Evolutionary conservation across 768 basidiomycete genomes (phyloP), one percentile per base, ranked within the genome.

Genomic region (Kwoniella botswanensis): DNA sequence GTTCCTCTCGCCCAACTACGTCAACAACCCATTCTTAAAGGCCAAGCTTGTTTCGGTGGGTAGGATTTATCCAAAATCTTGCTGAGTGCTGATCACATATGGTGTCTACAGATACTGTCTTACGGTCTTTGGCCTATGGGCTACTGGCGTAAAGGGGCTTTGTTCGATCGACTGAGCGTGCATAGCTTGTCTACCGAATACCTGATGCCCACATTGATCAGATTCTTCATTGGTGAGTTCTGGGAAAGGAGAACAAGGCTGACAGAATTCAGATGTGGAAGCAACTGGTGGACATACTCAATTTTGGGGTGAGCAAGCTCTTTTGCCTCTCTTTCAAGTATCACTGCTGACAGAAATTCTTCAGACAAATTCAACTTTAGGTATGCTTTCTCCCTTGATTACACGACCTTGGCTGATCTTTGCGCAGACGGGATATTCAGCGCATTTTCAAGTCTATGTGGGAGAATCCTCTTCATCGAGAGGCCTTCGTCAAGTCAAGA

Each of bases 11-110:
- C 96, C 95, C 0, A 94, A 93, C 89, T 98, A 94, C 82, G 95
- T 99, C 87, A 97, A 97, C 86, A 99, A 98, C 76, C 97, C 97
- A 0, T 98, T 96, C 86, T 82, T 99, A 76, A 98, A 98, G 84
- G 89, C 93, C 21, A 96, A 98, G 84, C 91, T 98, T 71, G 94
- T 98, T 74, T 93, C 97, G 81, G 93, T 94, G 73, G 55, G 87
- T 83, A 24, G 17, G 24, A 6, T 17, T n/a, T 6, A 11, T 10
- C 21, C 26, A 6, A 1, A 1, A 54, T 65, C 15, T 72, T 65
- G 21, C 5, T 29, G 35, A 52, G 60, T 44, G 26, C 60, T 63
- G 55, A 65, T 35, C 44, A 17, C 43, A 21, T 21, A 56, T 60
- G 50, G 2, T 18, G 13, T 50, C 12, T 10, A 18, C 54, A 81